Conservation (phyloP, 202 grass and related monocot genomes). For the Thinopyrum obtusiflorum region DNA sequence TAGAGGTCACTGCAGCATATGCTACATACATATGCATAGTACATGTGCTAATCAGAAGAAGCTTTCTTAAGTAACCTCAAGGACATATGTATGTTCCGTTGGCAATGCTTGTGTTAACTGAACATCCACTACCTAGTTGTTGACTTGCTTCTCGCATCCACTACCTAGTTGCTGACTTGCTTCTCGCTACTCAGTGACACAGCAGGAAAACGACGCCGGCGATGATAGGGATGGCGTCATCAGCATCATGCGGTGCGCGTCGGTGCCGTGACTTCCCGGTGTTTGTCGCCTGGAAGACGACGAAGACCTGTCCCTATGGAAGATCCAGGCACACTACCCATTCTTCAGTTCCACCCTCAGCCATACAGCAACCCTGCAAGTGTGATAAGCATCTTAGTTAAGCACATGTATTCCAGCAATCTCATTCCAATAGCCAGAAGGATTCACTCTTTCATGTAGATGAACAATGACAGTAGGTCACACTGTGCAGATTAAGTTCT, state of each 20-base stretch:
- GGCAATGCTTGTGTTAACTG: slow-evolving; percentile 3
- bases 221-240: background rate
- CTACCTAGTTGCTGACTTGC: too few species aligned
- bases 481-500: background rate
- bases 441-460: background rate
- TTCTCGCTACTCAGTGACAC: slow-evolving; percentile 44
- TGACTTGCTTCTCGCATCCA: too few species aligned
- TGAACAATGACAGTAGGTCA: background rate
- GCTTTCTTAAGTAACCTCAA: slow-evolving; percentile 31
- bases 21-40: background rate
- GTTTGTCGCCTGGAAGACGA: slow-evolving; percentile 9
- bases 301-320: slow-evolving; percentile 29
- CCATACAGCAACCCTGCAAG: slow-evolving; percentile 49
- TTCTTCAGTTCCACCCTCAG: slow-evolving; percentile 8
- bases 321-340: slow-evolving; percentile 62
- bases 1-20: background rate
- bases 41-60: slow-evolving; percentile 16
- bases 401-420: background rate
- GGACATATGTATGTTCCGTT: background rate
- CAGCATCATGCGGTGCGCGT: background rate
- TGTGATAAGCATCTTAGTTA: background rate
- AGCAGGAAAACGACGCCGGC: slow-evolving; percentile 38
- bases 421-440: background rate
- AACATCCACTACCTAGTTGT: slow-evolving; percentile 12
- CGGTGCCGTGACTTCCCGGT: background rate